Percentiles rank a stretch among this genome's conserved stretches.
Evolutionary conservation across 2,329 filamentous ascomycete genomes (phyloP).

Genomic region (Ceratocystiopsis brevicomis): DNA sequence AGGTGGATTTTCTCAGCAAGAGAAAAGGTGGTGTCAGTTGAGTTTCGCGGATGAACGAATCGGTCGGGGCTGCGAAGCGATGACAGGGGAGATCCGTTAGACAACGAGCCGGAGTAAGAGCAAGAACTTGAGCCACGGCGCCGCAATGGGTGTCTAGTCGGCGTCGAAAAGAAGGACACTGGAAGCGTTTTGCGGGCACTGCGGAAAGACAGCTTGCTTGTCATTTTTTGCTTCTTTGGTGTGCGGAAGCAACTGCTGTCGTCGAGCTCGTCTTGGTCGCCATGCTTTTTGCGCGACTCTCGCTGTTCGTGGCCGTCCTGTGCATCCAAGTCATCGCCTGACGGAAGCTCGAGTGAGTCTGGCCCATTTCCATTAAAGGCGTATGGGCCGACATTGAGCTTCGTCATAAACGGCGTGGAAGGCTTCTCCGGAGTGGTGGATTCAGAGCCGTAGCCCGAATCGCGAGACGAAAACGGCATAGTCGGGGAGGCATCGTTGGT

Average conservation of each 20-base stretch:
- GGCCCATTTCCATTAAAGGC: constrained; percentile 6
- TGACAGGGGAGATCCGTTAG: neutral
- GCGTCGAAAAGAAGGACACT: constrained; percentile 5
- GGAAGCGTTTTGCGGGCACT: constrained; percentile 2
- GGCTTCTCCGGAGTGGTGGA: constrained; percentile 2
- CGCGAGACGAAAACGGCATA: neutral
- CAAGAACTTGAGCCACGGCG: constrained; percentile 11
- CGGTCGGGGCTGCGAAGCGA: constrained; percentile 23
- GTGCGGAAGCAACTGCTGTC: too few species aligned
- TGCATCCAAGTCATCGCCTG: neutral
- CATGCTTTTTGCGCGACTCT: too few species aligned
- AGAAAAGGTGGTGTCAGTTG: constrained; percentile 10
- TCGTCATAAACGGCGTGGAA: neutral
- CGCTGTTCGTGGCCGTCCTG: too few species aligned
- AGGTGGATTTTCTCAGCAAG: constrained; percentile 26
- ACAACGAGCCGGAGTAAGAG: constrained; percentile 5
- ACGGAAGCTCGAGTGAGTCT: neutral
- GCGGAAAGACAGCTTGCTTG: too few species aligned
- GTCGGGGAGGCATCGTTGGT: too few species aligned
- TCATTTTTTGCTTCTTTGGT: too few species aligned
- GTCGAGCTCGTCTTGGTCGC: too few species aligned
- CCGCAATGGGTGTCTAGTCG: constrained; percentile 1
- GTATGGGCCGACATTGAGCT: neutral
- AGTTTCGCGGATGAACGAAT: constrained; percentile 28
- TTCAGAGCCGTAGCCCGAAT: constrained; percentile 10